Conservation (phyloP, 176 grass and related monocot genomes). For the Oryza glumipatula region DNA sequence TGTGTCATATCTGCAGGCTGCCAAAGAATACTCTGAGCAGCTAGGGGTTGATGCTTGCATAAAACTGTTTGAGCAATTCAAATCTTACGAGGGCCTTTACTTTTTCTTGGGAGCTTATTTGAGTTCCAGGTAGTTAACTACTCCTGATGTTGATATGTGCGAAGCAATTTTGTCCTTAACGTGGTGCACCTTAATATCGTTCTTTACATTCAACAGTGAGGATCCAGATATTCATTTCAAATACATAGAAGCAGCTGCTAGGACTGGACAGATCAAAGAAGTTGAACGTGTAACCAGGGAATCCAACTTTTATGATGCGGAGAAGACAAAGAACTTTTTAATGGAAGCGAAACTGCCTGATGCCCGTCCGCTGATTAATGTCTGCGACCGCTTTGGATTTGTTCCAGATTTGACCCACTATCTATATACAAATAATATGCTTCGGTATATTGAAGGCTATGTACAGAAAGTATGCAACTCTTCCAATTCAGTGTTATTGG, state of each 20-base stretch:
- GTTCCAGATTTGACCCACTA: constrained; percentile 97
- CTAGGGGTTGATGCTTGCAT: constrained; percentile 87
- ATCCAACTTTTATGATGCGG: constrained; percentile 96
- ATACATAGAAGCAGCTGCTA: constrained; percentile 96
- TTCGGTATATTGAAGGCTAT: constrained; percentile 97
- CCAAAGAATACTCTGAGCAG: constrained; percentile 88
- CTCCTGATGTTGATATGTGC: constrained; percentile 20
- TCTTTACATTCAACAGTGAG: constrained; percentile 64
- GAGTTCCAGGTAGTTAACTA: constrained; percentile 77
- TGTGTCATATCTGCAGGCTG: constrained; percentile 50
- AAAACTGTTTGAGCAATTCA: constrained; percentile 98
- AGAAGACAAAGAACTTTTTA: constrained; percentile 97
- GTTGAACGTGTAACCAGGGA: constrained; percentile 98
- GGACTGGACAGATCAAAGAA: constrained; percentile 93
- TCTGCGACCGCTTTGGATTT: constrained; percentile 97
- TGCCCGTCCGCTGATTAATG: constrained; percentile 86
- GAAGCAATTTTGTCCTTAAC: constrained; percentile 16
- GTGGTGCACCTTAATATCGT: constrained; percentile 26
- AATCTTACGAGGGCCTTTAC: constrained; percentile 98
- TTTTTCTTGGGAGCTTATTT: constrained; percentile 96
- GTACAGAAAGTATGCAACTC: constrained; percentile 79
- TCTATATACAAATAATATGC: constrained; percentile 88
- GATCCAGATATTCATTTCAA: constrained; percentile 97
- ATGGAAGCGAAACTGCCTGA: constrained; percentile 99
- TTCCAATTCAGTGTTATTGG: constrained; percentile 15